Conservation (phyloP, 179 eudicot species). For the Pouteria campechiana region DNA sequence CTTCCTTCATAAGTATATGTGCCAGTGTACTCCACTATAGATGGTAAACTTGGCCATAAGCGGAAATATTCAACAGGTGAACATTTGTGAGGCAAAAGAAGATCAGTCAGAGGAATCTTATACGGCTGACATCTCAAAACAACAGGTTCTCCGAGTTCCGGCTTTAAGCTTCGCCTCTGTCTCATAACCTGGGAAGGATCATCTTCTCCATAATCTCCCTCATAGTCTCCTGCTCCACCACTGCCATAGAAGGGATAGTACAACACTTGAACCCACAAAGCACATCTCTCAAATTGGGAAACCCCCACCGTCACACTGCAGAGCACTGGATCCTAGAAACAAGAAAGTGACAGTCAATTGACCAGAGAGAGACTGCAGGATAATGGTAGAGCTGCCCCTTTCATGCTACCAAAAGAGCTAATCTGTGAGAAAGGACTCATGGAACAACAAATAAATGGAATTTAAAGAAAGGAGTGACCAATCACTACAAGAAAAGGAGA, state of each 20-base stretch:
- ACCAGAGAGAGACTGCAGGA: too few species aligned
- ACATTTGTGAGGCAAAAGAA: constrained; percentile 87
- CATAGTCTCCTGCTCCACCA: constrained; percentile 36
- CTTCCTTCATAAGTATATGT: constrained; percentile 95
- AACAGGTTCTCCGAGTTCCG: constrained; percentile 86
- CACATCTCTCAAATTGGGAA: constrained; percentile 90
- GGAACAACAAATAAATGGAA: too few species aligned
- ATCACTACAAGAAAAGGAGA: too few species aligned
- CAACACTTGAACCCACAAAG: constrained; percentile 89
- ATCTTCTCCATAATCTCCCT: constrained; percentile 78
- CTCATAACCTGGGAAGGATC: constrained; percentile 68
- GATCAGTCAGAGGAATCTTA: constrained; percentile 89
- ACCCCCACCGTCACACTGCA: constrained; percentile 94
- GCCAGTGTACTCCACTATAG: constrained; percentile 92
- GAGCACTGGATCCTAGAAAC: constrained; percentile 70
- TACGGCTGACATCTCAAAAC: constrained; percentile 97
- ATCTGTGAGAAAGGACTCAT: too few species aligned
- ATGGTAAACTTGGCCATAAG: constrained; percentile 98
- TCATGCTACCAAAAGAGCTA: too few species aligned
- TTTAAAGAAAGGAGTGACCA: too few species aligned
- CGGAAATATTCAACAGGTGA: constrained; percentile 98
- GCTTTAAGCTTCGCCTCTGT: constrained; percentile 61
- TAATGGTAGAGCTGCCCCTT: too few species aligned
- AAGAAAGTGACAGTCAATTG: constrained; percentile 1
- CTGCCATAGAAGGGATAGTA: constrained; percentile 86